Evolutionary conservation across 768 basidiomycete genomes (phyloP).

Genomic region (Astraeus odoratus): DNA sequence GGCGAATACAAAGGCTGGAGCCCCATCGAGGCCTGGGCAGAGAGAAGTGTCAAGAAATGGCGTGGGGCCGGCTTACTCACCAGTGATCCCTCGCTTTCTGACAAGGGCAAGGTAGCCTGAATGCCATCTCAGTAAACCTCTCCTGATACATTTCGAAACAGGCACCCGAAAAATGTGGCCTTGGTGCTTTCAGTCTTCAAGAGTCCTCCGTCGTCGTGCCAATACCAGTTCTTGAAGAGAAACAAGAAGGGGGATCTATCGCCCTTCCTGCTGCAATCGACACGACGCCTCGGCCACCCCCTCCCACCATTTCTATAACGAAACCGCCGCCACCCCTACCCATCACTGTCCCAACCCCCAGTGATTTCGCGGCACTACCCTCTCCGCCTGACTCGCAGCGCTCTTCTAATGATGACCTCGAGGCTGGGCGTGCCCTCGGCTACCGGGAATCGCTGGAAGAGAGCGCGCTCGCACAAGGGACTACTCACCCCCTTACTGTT

Average conservation of each 20-base stretch:
- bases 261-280: conserved; percentile 20
- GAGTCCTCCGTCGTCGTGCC: conserved; percentile 52
- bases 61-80: conserved; percentile 68
- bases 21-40: conserved; percentile 90
- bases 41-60: conserved; percentile 83
- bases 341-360: conserved; percentile 59
- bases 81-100: conserved; percentile 33
- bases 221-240: conserved; percentile 52
- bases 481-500: background rate
- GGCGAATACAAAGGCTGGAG: conserved; percentile 92
- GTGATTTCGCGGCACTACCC: conserved; percentile 44
- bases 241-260: conserved; percentile 13
- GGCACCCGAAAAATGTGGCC: conserved; percentile 38
- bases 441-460: conserved; percentile 29
- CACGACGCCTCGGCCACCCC: conserved; percentile 11
- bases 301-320: conserved; percentile 57
- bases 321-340: conserved; percentile 68
- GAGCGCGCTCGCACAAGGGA: conserved; percentile 11
- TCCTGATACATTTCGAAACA: conserved; percentile 17
- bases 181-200: conserved; percentile 35
- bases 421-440: conserved; percentile 34
- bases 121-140: background rate
- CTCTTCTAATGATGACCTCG: conserved; percentile 31
- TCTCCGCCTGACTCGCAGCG: conserved; percentile 39
- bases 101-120: conserved; percentile 44